Conservation (phyloP, 2,329 filamentous ascomycete species). For the Claviceps cyperi region DNA sequence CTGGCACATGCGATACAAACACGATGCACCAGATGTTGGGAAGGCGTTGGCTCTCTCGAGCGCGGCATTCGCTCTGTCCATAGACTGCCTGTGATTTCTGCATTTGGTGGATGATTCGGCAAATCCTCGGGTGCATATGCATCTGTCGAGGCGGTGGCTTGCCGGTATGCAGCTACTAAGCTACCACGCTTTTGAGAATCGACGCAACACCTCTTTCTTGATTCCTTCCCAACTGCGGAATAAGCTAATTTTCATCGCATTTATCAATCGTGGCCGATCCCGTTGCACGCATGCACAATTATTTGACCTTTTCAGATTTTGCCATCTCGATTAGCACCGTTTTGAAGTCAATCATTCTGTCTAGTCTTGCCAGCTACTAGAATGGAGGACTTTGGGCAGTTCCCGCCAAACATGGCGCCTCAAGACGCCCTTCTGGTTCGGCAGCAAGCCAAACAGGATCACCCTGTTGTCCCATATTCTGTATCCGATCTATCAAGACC, state of each 20-base stretch:
- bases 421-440: conserved; percentile 49
- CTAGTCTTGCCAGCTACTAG: conserved; percentile 5
- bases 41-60: neutral
- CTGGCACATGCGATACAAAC: neutral
- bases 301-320: too few relatives aligned
- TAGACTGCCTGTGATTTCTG: conserved; percentile 1
- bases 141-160: neutral
- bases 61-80: neutral
- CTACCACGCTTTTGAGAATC: too few relatives aligned
- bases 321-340: neutral
- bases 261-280: too few relatives aligned
- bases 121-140: conserved; percentile 1
- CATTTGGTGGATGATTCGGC: neutral
- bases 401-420: conserved; percentile 51
- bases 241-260: too few relatives aligned
- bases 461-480: conserved; percentile 50
- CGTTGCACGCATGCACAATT: too few relatives aligned
- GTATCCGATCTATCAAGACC: conserved; percentile 57
- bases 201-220: too few relatives aligned
- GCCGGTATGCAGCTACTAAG: neutral
- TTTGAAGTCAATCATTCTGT: neutral
- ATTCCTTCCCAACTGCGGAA: too few relatives aligned
- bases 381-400: conserved; percentile 49
- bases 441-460: conserved; percentile 37
- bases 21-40: neutral